Conservation (phyloP, 768 basidiomycete genomes). For the Dendrothele bispora region DNA sequence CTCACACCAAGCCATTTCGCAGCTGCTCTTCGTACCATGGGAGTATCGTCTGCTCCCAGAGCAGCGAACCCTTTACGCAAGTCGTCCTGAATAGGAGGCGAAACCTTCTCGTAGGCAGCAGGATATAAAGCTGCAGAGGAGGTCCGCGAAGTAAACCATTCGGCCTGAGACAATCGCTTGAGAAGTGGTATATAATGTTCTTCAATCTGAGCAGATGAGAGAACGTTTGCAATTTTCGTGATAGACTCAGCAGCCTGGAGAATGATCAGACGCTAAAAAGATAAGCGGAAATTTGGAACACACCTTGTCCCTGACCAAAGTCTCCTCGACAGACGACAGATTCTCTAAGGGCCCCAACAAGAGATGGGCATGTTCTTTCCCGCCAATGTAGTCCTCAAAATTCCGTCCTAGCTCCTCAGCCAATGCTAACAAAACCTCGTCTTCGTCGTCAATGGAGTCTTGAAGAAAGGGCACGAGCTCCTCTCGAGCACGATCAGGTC, state of each 20-base stretch:
- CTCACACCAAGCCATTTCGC: slow-evolving; percentile 95
- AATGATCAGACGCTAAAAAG: slow-evolving; percentile 7
- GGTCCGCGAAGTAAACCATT: slow-evolving; percentile 98
- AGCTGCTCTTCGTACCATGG: slow-evolving; percentile 96
- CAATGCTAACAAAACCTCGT: slow-evolving; percentile 93
- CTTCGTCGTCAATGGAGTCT: slow-evolving; percentile 99
- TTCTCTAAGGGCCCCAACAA: slow-evolving; percentile 92
- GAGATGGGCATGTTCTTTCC: slow-evolving; percentile 81
- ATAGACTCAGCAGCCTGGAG: slow-evolving; percentile 92
- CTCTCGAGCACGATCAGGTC: slow-evolving; percentile 90
- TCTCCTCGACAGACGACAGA: slow-evolving; percentile 95
- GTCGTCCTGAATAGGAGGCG: slow-evolving; percentile 77
- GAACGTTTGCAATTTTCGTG: slow-evolving; percentile 78
- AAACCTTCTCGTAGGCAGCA: slow-evolving; percentile 82
- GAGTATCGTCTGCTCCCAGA: slow-evolving; percentile 91
- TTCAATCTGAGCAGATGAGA: slow-evolving; percentile 81
- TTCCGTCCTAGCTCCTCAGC: slow-evolving; percentile 92
- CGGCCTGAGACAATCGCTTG: slow-evolving; percentile 85
- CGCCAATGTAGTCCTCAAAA: slow-evolving; percentile 95
- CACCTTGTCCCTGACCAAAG: slow-evolving; percentile 96
- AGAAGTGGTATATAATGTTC: slow-evolving; percentile 90
- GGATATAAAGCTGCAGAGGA: slow-evolving; percentile 94
- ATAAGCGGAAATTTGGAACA: slow-evolving; percentile 12
- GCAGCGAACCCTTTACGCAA: slow-evolving; percentile 81
- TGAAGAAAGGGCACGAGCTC: slow-evolving; percentile 97